A percentile compares a stretch with the other conserved stretches of the same genome.
phyloP scores from a whole-genome alignment of 1,139 yeast genomes.

The Meyerozyma guilliermondii region DNA sequence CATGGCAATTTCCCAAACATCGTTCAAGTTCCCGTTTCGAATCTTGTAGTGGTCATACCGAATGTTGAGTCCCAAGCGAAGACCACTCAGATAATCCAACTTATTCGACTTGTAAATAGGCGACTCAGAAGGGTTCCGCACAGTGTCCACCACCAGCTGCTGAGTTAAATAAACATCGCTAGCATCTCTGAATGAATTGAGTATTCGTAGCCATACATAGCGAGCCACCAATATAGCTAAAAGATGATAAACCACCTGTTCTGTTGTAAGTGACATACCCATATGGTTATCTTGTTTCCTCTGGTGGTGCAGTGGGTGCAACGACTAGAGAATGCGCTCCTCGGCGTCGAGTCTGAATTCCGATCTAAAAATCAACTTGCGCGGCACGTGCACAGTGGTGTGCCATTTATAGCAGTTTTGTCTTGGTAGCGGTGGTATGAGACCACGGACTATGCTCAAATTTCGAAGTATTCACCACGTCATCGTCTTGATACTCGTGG shows the following conservation, averaged over 20 bases:
- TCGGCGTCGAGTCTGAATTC: neutral
- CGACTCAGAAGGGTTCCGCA: constrained; percentile 54
- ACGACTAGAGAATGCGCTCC: neutral
- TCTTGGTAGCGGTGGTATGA: constrained; percentile 1
- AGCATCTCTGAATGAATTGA: constrained; percentile 34
- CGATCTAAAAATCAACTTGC: neutral
- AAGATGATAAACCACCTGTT: neutral
- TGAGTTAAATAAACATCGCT: constrained; percentile 52
- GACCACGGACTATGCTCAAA: constrained; percentile 12
- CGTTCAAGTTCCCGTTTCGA: constrained; percentile 65
- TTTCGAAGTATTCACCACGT: constrained; percentile 25
- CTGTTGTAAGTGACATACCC: neutral
- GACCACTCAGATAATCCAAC: constrained; percentile 55
- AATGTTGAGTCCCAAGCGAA: constrained; percentile 62
- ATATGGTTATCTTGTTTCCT: neutral
- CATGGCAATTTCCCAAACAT: constrained; percentile 50
- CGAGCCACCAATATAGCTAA: neutral
- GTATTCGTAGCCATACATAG: neutral
- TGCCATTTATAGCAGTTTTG: too few relatives aligned
- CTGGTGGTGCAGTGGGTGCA: neutral
- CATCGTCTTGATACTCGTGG: constrained; percentile 10
- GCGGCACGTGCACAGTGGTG: neutral
- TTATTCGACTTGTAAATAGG: constrained; percentile 62
- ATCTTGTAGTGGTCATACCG: constrained; percentile 55
- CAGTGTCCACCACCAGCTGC: constrained; percentile 55